Conservation (phyloP, 148 eudicot genomes). For the Camellia lanceoleosa region DNA sequence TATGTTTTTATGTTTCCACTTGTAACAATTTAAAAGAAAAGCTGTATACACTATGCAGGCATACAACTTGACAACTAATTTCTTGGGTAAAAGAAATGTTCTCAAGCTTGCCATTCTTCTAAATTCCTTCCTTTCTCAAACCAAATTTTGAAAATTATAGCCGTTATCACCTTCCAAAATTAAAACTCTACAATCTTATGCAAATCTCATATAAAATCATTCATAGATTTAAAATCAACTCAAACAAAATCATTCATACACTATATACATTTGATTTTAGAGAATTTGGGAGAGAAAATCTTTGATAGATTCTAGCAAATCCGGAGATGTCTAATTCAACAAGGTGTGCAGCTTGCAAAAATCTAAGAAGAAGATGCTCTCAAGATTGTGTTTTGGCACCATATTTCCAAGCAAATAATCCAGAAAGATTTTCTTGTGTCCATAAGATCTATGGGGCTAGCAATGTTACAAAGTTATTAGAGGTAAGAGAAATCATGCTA, state of each 20-base stretch:
- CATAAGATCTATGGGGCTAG: constrained; percentile 50
- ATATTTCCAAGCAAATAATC: constrained; percentile 32
- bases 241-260: constrained; percentile 11
- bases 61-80: not conserved
- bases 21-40: too few relatives aligned
- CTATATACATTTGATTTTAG: not conserved
- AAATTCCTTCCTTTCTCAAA: not conserved
- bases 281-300: not conserved
- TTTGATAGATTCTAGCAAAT: constrained; percentile 19
- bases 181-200: not conserved
- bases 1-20: too few relatives aligned
- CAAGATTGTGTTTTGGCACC: constrained; percentile 50
- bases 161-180: constrained; percentile 17
- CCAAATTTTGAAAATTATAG: constrained; percentile 9
- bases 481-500: constrained; percentile 22
- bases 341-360: constrained; percentile 56
- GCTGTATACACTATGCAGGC: too few relatives aligned
- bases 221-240: not conserved
- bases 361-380: constrained; percentile 39
- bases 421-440: constrained; percentile 38
- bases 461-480: constrained; percentile 40
- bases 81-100: not conserved
- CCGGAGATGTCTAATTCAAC: constrained; percentile 29
- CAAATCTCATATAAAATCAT: constrained; percentile 12
- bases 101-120: not conserved